Evolutionary conservation across 139 green algal species (phyloP), one percentile per base, ranked within the genome.

Genomic region (Picochlorum sp.): DNA sequence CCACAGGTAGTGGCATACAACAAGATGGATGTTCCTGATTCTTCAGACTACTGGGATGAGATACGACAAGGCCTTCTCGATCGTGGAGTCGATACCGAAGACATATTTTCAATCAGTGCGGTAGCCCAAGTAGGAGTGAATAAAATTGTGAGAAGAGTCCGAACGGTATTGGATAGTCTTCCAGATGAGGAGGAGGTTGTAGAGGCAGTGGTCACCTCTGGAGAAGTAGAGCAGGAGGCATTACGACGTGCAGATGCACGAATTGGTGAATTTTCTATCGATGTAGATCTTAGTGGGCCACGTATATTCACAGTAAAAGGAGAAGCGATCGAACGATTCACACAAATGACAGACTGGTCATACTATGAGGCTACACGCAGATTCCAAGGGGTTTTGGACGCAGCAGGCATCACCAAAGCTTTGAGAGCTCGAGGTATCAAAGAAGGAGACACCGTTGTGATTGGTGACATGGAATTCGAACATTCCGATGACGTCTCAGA

Each of bases 1-100:
- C 88, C 85, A 11, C 75, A 90, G 82, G 46, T 94, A 1, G 72
- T 89, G 46, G 85, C 75, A 16, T 88, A 91, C 77, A 94, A 93
- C 75, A 95, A 96, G 76, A 85, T 97, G 38, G 94, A 99, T 70
- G 51, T 95, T 26, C 87, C 89, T n/a, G 88, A 95, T 62, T 87
- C 76, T 0, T 71, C 67, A 3, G 89, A 94, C 66, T 92, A 87
- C 68, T 87, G 69, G 68, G 79, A 88, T 44, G 73, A 89, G 21
- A 74, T 95, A 45, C 50, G 68, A 47, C 78, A 88, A 61, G 65
- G 71, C 30, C 73, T 94, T 28, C n/a, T 83, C 24, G 62, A 69
- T 18, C 44, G 73, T 62, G 75, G 69, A 14, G 38, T 88, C 15
- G 20, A 56, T 2, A 14, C 34, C 0, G 70, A 75, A 4, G 46